A percentile compares a stretch with the other conserved stretches of the same genome.
Evolutionary conservation across 306 rosid genomes (phyloP).

Genomic region (Glycine latifolia): DNA sequence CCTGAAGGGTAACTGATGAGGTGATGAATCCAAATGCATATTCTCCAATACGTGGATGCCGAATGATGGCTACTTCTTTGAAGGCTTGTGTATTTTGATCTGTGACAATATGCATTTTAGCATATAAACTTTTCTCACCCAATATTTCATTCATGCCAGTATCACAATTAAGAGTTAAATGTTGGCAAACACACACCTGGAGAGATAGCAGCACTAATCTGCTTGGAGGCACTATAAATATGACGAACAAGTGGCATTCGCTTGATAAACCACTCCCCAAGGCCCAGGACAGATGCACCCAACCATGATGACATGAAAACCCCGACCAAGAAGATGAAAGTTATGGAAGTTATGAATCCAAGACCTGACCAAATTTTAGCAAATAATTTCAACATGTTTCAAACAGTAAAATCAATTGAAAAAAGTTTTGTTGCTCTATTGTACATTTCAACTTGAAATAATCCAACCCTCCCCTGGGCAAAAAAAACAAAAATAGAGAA

Average conservation of each 20-base stretch:
- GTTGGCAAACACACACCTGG: conserved; percentile 62
- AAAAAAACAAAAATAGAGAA: no score
- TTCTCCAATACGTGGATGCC: conserved; percentile 96
- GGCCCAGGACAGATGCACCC: conserved; percentile 91
- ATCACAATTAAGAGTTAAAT: not conserved
- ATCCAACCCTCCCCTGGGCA: no score
- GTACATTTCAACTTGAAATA: no score
- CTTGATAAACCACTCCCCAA: conserved; percentile 96
- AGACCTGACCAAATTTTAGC: conserved; percentile 64
- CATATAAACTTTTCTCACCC: conserved; percentile 11
- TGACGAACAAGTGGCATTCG: conserved; percentile 94
- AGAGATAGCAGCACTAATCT: conserved; percentile 91
- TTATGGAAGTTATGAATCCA: conserved; percentile 87
- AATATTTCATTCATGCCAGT: not conserved
- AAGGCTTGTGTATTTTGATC: conserved; percentile 94
- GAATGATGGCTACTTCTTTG: conserved; percentile 93
- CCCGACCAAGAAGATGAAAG: conserved; percentile 89
- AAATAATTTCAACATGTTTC: not conserved
- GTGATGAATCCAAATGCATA: conserved; percentile 94
- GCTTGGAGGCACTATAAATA: conserved; percentile 92
- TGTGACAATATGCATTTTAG: conserved; percentile 40
- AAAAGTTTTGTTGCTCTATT: no score
- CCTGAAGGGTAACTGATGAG: conserved; percentile 86
- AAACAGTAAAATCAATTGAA: no score
- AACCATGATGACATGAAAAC: conserved; percentile 97